These are phyloP conservation scores for Penicillium cataractarum DNA, from an alignment of 495 filamentous ascomycete species.

Conservation along the genomic window DNA sequence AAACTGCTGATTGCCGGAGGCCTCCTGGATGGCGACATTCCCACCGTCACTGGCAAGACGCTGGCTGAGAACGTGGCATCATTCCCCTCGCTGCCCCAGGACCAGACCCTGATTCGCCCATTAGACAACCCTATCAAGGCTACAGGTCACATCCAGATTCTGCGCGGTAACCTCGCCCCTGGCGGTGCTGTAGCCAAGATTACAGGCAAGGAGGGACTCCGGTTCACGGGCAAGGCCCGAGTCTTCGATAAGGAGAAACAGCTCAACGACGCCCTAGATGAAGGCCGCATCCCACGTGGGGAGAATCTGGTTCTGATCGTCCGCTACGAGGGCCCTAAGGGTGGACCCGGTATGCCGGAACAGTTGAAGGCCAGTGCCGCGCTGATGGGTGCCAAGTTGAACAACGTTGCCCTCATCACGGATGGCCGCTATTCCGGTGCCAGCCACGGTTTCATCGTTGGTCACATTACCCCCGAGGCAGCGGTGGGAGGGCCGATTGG, in stretches of 20 bases:
- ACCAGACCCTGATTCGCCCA: constrained; percentile 84
- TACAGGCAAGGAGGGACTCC: constrained; percentile 89
- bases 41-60: constrained; percentile 91
- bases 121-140: constrained; percentile 83
- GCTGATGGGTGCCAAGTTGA: constrained; percentile 89
- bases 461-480: constrained; percentile 93
- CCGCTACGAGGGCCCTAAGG: constrained; percentile 93
- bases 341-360: constrained; percentile 98
- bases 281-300: constrained; percentile 69
- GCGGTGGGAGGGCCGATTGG: constrained; percentile 81
- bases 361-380: constrained; percentile 87
- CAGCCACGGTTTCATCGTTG: constrained; percentile 93
- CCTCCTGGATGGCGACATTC: constrained; percentile 80
- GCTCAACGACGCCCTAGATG: constrained; percentile 74
- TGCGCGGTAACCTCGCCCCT: constrained; percentile 88
- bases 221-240: constrained; percentile 78
- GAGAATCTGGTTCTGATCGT: constrained; percentile 93
- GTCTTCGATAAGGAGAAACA: constrained; percentile 91
- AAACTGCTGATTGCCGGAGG: constrained; percentile 86
- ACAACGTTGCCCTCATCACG: constrained; percentile 88
- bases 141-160: constrained; percentile 87
- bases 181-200: constrained; percentile 96
- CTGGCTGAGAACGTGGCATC: constrained; percentile 84
- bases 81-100: constrained; percentile 77
- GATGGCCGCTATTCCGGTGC: constrained; percentile 93